A percentile compares a stretch with the other conserved stretches of the same genome.
Evolutionary conservation across 768 basidiomycete species (phyloP).

Genomic region (Artomyces pyxidatus): DNA sequence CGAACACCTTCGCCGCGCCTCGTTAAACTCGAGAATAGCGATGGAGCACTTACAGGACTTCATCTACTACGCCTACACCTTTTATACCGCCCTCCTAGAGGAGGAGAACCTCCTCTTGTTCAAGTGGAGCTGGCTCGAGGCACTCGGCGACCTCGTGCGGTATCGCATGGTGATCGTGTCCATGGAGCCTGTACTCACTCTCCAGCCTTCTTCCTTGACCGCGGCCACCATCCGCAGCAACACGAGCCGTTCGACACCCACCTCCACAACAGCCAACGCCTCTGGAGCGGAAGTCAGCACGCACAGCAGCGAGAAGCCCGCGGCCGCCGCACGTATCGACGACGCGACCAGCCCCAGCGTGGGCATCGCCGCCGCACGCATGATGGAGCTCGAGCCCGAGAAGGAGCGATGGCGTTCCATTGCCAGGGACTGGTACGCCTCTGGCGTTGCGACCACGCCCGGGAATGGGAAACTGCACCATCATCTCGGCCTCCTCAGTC

Average conservation of each 20-base stretch:
- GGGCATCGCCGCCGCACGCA: conserved; percentile 72
- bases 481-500: conserved; percentile 80
- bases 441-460: conserved; percentile 80
- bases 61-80: conserved; percentile 91
- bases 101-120: conserved; percentile 64
- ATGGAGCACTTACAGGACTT: conserved; percentile 92
- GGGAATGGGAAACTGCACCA: conserved; percentile 95
- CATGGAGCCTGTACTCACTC: conserved; percentile 49
- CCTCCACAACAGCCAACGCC: conserved; percentile 7
- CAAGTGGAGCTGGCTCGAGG: conserved; percentile 87
- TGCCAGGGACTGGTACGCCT: conserved; percentile 89
- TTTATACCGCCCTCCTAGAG: conserved; percentile 86
- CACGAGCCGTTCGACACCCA: conserved; percentile 20
- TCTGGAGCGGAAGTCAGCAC: conserved; percentile 6
- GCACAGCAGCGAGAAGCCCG: conserved; percentile 29
- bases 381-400: conserved; percentile 83
- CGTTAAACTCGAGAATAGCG: conserved; percentile 58
- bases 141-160: conserved; percentile 90
- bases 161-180: conserved; percentile 96
- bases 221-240: conserved; percentile 42
- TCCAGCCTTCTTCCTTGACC: conserved; percentile 36
- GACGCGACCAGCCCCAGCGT: conserved; percentile 54
- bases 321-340: conserved; percentile 19
- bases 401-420: conserved; percentile 87
- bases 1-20: conserved; percentile 82